Conservation (phyloP, 1,284 basidiomycete species). For the Papiliotrema fonsecae region DNA sequence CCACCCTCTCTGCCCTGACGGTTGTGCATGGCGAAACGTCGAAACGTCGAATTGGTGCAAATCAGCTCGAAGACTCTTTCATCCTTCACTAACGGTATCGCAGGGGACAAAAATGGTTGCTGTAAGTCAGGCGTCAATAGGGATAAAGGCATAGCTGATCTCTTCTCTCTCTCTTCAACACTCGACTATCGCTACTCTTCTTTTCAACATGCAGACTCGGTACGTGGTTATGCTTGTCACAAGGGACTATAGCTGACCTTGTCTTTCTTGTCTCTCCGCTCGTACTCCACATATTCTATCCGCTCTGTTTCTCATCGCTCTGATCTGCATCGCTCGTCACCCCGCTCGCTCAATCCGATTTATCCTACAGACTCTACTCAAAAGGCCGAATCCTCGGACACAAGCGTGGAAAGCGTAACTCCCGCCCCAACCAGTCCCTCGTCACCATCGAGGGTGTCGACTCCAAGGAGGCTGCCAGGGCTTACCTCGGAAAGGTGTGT, state of each 20-base stretch:
- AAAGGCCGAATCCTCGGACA: conserved; percentile 97
- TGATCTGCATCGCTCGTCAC: no score
- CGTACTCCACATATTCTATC: background rate
- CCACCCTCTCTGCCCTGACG: no score
- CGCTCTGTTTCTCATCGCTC: background rate
- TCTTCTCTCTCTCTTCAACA: conserved; percentile 2
- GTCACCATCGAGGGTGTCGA: conserved; percentile 96
- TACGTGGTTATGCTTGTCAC: background rate
- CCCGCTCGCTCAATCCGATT: background rate
- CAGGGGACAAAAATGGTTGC: conserved; percentile 5
- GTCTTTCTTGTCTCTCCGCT: background rate
- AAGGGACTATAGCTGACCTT: background rate
- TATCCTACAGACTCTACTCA: conserved; percentile 83
- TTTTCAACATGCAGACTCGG: conserved; percentile 5
- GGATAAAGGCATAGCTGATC: conserved; percentile 6
- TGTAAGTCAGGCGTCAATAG: background rate
- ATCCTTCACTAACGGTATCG: background rate
- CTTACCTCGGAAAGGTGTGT: conserved; percentile 96
- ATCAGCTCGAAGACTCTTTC: background rate
- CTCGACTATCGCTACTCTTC: background rate
- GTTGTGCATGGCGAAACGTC: no score
- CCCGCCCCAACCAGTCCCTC: conserved; percentile 89
- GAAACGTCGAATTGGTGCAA: conserved; percentile 3
- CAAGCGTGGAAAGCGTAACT: conserved; percentile 98
- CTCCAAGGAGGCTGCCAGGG: conserved; percentile 89